Percentiles rank a stretch among this genome's conserved stretches.
These are phyloP conservation scores for Boletus barrowsii DNA, from an alignment of 768 basidiomycete genomes.

Conservation along the genomic window DNA sequence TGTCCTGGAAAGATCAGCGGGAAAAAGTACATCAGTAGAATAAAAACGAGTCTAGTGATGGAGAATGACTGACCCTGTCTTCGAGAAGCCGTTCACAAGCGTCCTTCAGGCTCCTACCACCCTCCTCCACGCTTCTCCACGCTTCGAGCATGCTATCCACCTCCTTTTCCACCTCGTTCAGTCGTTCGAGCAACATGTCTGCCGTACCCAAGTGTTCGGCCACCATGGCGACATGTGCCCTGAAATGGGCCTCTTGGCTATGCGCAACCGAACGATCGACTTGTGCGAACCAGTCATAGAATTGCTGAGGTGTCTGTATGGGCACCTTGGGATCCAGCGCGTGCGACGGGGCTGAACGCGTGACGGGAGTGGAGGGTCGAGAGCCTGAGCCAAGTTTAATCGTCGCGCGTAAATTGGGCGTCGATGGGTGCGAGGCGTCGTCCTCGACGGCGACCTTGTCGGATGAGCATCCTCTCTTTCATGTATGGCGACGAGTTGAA, in stretches of 20 bases:
- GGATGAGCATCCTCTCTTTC: slow-evolving; percentile 27
- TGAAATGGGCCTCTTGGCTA: slow-evolving; percentile 91
- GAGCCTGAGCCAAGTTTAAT: slow-evolving; percentile 41
- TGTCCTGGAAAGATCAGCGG: slow-evolving; percentile 49
- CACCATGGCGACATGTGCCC: slow-evolving; percentile 77
- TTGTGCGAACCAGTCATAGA: slow-evolving; percentile 93
- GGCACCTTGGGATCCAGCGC: slow-evolving; percentile 72
- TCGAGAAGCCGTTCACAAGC: slow-evolving; percentile 88
- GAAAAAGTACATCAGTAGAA: background rate
- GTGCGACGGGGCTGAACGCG: slow-evolving; percentile 36
- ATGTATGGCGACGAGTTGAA: background rate
- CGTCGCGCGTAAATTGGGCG: slow-evolving; percentile 35
- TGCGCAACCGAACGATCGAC: slow-evolving; percentile 90
- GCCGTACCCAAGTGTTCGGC: slow-evolving; percentile 75
- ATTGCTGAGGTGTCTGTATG: slow-evolving; percentile 89
- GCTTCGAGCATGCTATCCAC: slow-evolving; percentile 80
- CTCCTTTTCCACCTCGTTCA: slow-evolving; percentile 70
- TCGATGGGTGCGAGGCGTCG: slow-evolving; percentile 31
- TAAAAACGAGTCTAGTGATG: background rate
- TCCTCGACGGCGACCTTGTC: slow-evolving; percentile 43
- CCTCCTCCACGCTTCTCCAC: slow-evolving; percentile 87
- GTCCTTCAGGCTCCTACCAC: slow-evolving; percentile 86
- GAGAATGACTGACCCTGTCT: slow-evolving; percentile 65
- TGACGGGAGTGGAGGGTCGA: slow-evolving; percentile 44
- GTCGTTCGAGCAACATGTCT: slow-evolving; percentile 64